These are phyloP conservation scores for Colletotrichum scovillei DNA, from an alignment of 2,329 filamentous ascomycete species.

Conservation along the genomic window DNA sequence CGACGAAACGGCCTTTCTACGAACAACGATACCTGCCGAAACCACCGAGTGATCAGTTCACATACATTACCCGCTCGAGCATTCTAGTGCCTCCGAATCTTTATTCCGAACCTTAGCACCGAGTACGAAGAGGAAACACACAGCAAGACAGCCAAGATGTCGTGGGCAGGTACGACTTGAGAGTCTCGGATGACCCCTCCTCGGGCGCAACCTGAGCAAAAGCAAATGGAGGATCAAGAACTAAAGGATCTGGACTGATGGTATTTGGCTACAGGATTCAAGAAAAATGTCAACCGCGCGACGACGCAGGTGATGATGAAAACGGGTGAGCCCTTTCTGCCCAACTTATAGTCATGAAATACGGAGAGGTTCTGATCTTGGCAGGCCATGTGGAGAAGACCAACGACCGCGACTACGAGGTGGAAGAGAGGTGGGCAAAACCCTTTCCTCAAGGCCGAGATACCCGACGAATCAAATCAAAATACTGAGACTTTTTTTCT, in stretches of 20 bases:
- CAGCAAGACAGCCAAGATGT: constrained; percentile 49
- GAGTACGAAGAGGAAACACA: background rate
- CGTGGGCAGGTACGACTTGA: constrained; percentile 56
- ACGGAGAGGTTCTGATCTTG: constrained; percentile 18
- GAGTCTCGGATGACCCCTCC: constrained; percentile 11
- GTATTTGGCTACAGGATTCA: constrained; percentile 51
- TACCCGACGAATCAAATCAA: too few species aligned
- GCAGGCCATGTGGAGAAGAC: constrained; percentile 96
- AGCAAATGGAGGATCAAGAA: background rate
- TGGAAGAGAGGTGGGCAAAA: constrained; percentile 81
- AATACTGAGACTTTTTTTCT: constrained; percentile 35
- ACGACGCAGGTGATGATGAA: constrained; percentile 99
- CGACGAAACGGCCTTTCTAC: constrained; percentile 26
- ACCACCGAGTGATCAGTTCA: constrained; percentile 14
- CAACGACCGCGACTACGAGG: constrained; percentile 98
- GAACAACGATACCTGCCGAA: constrained; percentile 16
- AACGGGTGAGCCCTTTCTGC: constrained; percentile 70
- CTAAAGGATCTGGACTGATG: constrained; percentile 7
- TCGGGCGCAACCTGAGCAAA: background rate
- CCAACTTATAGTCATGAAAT: background rate
- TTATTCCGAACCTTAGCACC: background rate
- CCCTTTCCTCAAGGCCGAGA: too few species aligned
- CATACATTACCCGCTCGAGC: background rate
- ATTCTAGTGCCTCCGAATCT: background rate
- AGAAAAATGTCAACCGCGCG: constrained; percentile 98